These are phyloP conservation scores for Striga asiatica DNA, from an alignment of 257 asterid species.

Conservation along the genomic window DNA sequence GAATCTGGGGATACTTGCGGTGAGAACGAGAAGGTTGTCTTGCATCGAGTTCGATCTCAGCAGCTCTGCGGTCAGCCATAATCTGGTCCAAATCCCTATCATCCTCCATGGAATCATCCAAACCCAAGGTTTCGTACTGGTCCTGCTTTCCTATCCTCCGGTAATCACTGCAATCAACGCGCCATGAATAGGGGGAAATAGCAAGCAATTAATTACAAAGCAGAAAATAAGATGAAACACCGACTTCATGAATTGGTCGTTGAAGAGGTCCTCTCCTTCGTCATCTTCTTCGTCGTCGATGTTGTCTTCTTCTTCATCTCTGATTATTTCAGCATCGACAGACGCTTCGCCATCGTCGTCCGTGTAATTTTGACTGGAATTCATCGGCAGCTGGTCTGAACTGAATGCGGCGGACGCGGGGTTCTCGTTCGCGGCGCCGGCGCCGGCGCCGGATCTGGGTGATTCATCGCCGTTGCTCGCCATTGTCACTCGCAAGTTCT, in stretches of 20 bases:
- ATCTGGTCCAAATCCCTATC: constrained; percentile 76
- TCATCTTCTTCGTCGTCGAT: constrained; percentile 19
- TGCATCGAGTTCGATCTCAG: constrained; percentile 65
- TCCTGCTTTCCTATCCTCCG: constrained; percentile 76
- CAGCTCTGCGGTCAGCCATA: constrained; percentile 83
- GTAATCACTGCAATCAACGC: constrained; percentile 46
- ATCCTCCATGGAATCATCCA: constrained; percentile 83
- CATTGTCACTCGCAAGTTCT: constrained; percentile 19
- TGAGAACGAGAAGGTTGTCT: constrained; percentile 48
- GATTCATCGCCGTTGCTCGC: constrained; percentile 32
- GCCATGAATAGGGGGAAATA: constrained; percentile 1
- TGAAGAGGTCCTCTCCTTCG: constrained; percentile 93
- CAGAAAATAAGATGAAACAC: constrained; percentile 12
- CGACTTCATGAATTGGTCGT: constrained; percentile 72
- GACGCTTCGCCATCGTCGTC: constrained; percentile 82
- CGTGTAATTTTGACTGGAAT: constrained; percentile 79
- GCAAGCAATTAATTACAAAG: neutral
- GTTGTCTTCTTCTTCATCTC: constrained; percentile 64
- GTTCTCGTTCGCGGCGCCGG: constrained; percentile 20
- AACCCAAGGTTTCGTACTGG: constrained; percentile 62
- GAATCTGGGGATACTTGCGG: constrained; percentile 81
- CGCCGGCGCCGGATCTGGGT: constrained; percentile 22
- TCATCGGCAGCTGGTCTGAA: constrained; percentile 76
- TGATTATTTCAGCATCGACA: constrained; percentile 69
- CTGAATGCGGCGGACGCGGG: constrained; percentile 91